Base-by-base conservation (phyloP, 495 filamentous ascomycete species). In the Penicillium samsonianum region DNA sequence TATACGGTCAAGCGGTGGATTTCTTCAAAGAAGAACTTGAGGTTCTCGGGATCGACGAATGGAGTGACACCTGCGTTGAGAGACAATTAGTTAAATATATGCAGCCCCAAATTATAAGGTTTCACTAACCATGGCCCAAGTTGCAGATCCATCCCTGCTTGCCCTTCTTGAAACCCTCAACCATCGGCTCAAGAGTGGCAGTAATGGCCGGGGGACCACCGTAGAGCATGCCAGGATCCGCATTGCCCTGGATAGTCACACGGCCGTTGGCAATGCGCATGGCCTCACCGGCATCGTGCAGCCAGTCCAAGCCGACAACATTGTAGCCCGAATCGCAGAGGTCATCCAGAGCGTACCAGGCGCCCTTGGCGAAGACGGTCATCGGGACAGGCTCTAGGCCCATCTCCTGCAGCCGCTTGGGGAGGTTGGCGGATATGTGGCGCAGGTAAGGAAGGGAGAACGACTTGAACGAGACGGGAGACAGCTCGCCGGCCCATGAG, bases 351-450 rank as follows among this genome's bases (percentile, higher is more conserved):
- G 91, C 92, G 72, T 93, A 96, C 90, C 94, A 96, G n/a, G 94
- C 92, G 4, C 94, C 94, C 76, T 98, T 98, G n/a, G 94, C 91
- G 71, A 98, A 98, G 16, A 97, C 91, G n/a, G 90, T 94, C 94
- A 98, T 97, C 2, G 94, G 94, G 2, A 98, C 95, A 5, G 76
- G 78, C 53, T 92, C 88, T 44, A 92, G 67, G 0, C 84, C 85
- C 65, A 95, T 77, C 71, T 90, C 87, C 57, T 76, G 73, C 60
- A 98, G 73, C 30, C 83, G 81, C 53, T 73, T 78, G 0, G 93
- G 93, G 14, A 98, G 79, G 45, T 90, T 76, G 55, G 85, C 73
- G 14, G 91, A 87, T 53, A 98, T 98, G 62, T 92, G 84, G 16
- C 82, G 81, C 52, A 98, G 80, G 65, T 95, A 96, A 3, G 93